phyloP scores from a whole-genome alignment of 306 rosid species.

The Cicer pinnatifidum region DNA sequence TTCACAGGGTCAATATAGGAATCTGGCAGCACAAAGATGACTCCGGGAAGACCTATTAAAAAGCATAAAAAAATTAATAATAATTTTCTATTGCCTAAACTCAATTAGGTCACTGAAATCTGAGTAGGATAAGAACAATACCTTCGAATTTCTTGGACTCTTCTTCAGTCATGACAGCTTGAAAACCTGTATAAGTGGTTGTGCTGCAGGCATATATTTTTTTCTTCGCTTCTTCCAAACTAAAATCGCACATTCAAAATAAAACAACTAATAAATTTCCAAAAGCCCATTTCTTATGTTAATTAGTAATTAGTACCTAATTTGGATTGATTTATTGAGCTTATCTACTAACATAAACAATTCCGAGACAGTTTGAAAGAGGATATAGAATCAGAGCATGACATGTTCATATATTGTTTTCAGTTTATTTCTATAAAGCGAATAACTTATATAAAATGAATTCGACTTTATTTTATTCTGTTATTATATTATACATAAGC shows the following conservation, averaged over 20 bases:
- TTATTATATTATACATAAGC: no score
- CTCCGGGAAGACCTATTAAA: conserved; percentile 70
- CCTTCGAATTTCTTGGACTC: conserved; percentile 84
- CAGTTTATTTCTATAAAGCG: no score
- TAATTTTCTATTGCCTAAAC: not conserved
- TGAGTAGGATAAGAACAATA: conserved; percentile 35
- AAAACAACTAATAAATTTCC: not conserved
- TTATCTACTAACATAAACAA: no score
- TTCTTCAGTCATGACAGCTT: conserved; percentile 74
- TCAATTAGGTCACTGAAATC: not conserved
- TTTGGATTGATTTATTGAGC: no score
- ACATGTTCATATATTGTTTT: no score
- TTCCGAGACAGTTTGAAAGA: no score
- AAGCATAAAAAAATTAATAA: conserved; percentile 3
- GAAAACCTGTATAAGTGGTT: conserved; percentile 81
- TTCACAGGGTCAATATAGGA: conserved; percentile 75
- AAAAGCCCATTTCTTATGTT: not conserved
- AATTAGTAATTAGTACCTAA: no score
- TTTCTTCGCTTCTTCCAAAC: conserved; percentile 86
- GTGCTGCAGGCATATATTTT: conserved; percentile 94
- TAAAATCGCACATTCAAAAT: conserved; percentile 47
- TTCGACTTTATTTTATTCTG: no score
- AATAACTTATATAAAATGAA: no score
- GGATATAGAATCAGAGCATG: no score
- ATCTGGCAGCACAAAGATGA: conserved; percentile 81